Conservation (phyloP, 2,329 filamentous ascomycete species). For the Alternaria rosae region DNA sequence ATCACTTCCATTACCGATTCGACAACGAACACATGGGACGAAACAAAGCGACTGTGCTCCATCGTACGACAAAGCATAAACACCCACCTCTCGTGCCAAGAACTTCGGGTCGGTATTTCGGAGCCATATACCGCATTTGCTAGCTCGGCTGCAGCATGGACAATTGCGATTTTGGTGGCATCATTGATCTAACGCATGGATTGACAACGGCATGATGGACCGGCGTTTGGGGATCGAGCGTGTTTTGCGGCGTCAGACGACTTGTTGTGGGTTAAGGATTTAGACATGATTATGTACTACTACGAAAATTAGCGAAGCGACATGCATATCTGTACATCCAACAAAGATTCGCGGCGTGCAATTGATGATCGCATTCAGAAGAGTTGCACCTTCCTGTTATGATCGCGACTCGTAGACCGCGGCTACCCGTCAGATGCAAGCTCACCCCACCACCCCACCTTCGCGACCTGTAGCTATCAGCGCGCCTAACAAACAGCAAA, state of each 20-base stretch:
- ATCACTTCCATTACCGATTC: neutral
- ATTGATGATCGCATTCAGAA: neutral
- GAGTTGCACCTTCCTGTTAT: conserved; percentile 29
- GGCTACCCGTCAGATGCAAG: conserved; percentile 29
- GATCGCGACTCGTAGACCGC: conserved; percentile 22
- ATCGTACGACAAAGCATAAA: neutral
- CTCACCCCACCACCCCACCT: conserved; percentile 38
- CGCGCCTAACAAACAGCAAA: conserved; percentile 19
- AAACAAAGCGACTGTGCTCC: neutral
- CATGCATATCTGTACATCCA: neutral
- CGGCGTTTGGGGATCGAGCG: conserved; percentile 18
- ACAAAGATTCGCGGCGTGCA: neutral
- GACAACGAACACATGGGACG: neutral
- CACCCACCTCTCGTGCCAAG: neutral
- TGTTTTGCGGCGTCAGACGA: conserved; percentile 2
- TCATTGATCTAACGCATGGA: neutral
- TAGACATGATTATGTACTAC: conserved; percentile 17
- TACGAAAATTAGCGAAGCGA: conserved; percentile 3
- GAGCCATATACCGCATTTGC: neutral
- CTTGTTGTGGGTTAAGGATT: neutral
- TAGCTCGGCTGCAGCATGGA: neutral
- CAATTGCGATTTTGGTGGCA: neutral
- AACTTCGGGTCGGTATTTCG: neutral
- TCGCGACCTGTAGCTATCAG: conserved; percentile 14
- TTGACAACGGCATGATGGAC: conserved; percentile 1